phyloP scores from a whole-genome alignment of 23 red algal genomes.

The Agarophyton chilense region DNA sequence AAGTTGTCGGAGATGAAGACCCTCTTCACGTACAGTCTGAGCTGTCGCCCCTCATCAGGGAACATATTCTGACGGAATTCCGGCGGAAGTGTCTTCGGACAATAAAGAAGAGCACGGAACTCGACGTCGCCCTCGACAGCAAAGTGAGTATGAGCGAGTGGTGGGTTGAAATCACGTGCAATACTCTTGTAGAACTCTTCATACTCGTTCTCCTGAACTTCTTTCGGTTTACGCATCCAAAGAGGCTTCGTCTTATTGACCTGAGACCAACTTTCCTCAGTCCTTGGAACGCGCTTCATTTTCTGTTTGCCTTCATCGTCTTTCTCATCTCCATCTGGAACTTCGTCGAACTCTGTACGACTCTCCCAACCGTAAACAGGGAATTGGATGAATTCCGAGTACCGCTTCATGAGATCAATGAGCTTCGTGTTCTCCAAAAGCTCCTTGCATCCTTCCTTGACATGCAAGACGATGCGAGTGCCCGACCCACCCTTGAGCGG shows the following conservation, averaged over 20 bases:
- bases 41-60: constrained; percentile 62
- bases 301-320: constrained; percentile 82
- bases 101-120: constrained; percentile 90
- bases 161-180: constrained; percentile 73
- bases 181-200: constrained; percentile 98
- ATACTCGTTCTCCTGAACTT: constrained; percentile 89
- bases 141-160: constrained; percentile 91
- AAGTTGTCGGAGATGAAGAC: constrained; percentile 99
- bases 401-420: constrained; percentile 83
- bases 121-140: constrained; percentile 98
- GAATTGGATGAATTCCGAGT: constrained; percentile 97
- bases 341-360: constrained; percentile 85
- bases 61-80: constrained; percentile 99
- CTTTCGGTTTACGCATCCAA: constrained; percentile 93
- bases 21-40: constrained; percentile 94
- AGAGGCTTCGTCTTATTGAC: constrained; percentile 97
- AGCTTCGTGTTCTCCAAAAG: constrained; percentile 83
- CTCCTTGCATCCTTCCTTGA: constrained; percentile 86
- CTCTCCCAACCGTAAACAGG: constrained; percentile 87
- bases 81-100: constrained; percentile 81
- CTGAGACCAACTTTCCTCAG: constrained; percentile 76
- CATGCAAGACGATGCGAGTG: constrained; percentile 83
- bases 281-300: constrained; percentile 86
- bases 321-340: constrained; percentile 91
- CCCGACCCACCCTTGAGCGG: constrained; percentile 66